These are phyloP conservation scores for Malus orientalis DNA, from an alignment of 306 rosid species.

Conservation along the genomic window DNA sequence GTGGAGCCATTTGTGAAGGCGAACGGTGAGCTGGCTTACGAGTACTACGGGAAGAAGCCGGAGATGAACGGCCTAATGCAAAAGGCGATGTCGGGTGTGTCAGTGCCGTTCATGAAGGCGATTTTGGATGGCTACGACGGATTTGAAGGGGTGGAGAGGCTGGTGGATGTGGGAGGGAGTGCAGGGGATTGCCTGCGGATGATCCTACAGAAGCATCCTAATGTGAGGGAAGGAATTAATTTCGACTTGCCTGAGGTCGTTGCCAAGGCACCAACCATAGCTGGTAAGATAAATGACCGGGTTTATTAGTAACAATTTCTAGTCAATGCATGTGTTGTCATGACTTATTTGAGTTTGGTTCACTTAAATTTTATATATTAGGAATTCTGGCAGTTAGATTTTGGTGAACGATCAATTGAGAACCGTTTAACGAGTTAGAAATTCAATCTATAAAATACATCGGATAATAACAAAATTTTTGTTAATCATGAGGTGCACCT, in stretches of 20 bases:
- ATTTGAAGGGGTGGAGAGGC: constrained; percentile 41
- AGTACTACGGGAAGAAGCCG: constrained; percentile 52
- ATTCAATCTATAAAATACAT: no score
- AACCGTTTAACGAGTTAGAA: no score
- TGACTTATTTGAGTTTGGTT: no score
- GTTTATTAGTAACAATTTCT: neutral
- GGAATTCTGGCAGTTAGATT: no score
- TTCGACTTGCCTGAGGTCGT: constrained; percentile 83
- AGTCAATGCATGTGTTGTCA: no score
- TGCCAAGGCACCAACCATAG: constrained; percentile 60
- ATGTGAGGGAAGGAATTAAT: constrained; percentile 51
- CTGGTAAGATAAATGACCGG: constrained; percentile 22
- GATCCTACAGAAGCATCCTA: constrained; percentile 56
- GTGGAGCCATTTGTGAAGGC: constrained; percentile 75
- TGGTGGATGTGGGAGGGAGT: constrained; percentile 93
- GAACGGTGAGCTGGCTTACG: constrained; percentile 66
- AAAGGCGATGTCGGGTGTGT: constrained; percentile 78
- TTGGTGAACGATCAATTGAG: no score
- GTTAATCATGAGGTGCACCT: no score
- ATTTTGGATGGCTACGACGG: constrained; percentile 59
- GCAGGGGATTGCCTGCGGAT: constrained; percentile 82
- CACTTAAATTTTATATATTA: no score
- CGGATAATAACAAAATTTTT: no score
- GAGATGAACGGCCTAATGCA: constrained; percentile 82
- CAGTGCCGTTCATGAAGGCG: constrained; percentile 78